Base-by-base conservation (phyloP, 805 yeast species). In the Pichia insulana region DNA sequence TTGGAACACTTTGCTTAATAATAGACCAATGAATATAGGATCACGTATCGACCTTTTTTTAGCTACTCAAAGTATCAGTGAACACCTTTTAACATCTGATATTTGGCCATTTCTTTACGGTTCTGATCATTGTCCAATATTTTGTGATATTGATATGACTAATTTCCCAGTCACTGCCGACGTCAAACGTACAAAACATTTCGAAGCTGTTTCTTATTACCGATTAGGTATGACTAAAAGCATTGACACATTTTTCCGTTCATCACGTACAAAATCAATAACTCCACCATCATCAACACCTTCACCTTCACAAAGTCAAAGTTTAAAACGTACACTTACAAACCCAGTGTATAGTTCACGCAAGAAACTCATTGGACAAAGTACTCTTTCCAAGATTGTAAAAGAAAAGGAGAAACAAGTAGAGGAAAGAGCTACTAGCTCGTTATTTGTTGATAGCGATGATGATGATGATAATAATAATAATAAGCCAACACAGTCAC, bases 101-200 rank as follows among this genome's bases (percentile, higher is more conserved):
- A 83, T 84, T n/a, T 71, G 83, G 72, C 80, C 87, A 0, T 69
- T 69, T 35, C 53, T 89, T 1, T 65, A 73, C 57, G 98, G 98
- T 0, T 86, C 96, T 0, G 98, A 90, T 58, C 98, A 90, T 61
- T 90, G 97, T 59, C 98, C 98, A 0, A 76, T 87, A 0, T 87
- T 59, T 54, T 70, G 87, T 1, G 97, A 87, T 57, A 54, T 88
- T 35, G 63, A 65, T 31, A 42, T 41, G 5, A 10, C 22, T 7
- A 19, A 40, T 11, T 28, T 42, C 16, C 17, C 22, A 10, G 19
- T 12, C 7, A 5, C 27, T 7, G 13, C 31, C 7, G n/a, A 19
- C 19, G 7, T 27, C 15, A 7, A 49, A 6, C 39, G 25, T 15
- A 34, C 34, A 16, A 48, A 74, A 13, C 65, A 59, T 47, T 68